Evolutionary conservation across 2,329 filamentous ascomycete genomes (phyloP), one percentile per base, ranked within the genome.

Genomic region (Claviceps humidiphila): DNA sequence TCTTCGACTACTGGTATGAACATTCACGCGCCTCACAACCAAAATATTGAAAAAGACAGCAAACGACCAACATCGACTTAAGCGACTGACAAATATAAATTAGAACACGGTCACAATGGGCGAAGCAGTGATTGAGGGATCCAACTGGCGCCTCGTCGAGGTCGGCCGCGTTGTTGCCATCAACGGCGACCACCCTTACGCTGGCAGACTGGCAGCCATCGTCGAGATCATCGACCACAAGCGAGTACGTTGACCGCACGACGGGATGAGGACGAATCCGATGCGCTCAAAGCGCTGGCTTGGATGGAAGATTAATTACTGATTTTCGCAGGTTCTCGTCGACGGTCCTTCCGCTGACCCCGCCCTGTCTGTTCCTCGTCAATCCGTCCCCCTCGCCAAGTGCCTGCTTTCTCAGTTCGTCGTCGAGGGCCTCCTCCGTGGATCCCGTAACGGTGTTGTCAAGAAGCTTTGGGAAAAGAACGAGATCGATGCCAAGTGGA

Each of bases 171-270:
- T 98, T 70, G 85, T 95, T 72, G 83, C 95, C 73, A 84, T 97
- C 78, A 85, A 88, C 74, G 74, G 73, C 67, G 76, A 81, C 70
- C 86, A 89, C 69, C 83, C 84, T 66, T 87, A 76, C 78, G 77
- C 78, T 64, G 90, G 90, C 77, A 87, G 87, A 72, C 82, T 97
- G 66, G 94, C 90, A 68, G 78, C 84, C 67, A 91, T 98, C 69
- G 89, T 95, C 75, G 91, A 98, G 84, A 97, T 98, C 75, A 93
- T 98, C 78, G 93, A 98, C 78, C 91, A 98, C 86, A 96, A 95
- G 84, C 89, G 93, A 77, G 93, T 98, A 95, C 72, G 93, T 89
- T 70, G 34, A 50, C n/a, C 8, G n/a, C 24, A n/a, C 16, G 20
- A 22, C 49, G 39, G 26, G 22, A 16, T 14, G 4, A 6, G 16